Base-by-base conservation (phyloP, 371 early-diverging fungal species). In the Mortierella sp. region DNA sequence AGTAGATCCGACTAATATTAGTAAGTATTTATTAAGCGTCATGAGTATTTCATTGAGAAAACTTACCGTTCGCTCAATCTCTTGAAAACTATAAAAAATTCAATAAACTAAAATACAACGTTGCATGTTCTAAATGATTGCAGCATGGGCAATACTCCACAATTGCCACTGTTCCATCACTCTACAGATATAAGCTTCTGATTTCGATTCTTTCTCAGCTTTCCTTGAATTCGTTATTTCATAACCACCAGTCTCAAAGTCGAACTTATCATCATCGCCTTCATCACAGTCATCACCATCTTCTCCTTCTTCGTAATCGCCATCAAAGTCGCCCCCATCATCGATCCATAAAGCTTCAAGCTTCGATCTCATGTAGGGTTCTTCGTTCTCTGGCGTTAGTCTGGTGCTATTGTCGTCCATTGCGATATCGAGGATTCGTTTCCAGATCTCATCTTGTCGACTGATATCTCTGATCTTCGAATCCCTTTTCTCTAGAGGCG, bases 361-460 rank as follows among this genome's bases (percentile, higher is more conserved):
- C 11, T 14, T 61, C 18, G 37, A 24, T n/a, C 22, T 61, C 24
- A 22, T 12, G 22, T 22, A 22, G 18, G 24, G n/a, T 0, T 58
- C 58, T 24, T 24, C 18, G 30, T 24, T 18, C 20, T 30, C 28
- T 24, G 52, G 6, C 20, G 5, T 45, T 5, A n/a, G 18, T 5
- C 35, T 8, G 32, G 5, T 30, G 11, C 24, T 11, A 11, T 14
- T 24, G 35, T 37, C 14, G 16, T n/a, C n/a, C 39, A 20, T 37
- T 2, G 39, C 61, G 1, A 12, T 11, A 20, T 11, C 35, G 5
- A 20, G 22, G 12, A 37, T 20, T n/a, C 22, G 61, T 10, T 37
- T n/a, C 61, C 35, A 39, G 39, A 37, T 18, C 39, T 60, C 61
- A 20, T 60, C 61, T n/a, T 60, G 61, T 32, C 10, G 32, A 11